phyloP scores from a whole-genome alignment of 306 rosid genomes.

The Glycine latifolia region DNA sequence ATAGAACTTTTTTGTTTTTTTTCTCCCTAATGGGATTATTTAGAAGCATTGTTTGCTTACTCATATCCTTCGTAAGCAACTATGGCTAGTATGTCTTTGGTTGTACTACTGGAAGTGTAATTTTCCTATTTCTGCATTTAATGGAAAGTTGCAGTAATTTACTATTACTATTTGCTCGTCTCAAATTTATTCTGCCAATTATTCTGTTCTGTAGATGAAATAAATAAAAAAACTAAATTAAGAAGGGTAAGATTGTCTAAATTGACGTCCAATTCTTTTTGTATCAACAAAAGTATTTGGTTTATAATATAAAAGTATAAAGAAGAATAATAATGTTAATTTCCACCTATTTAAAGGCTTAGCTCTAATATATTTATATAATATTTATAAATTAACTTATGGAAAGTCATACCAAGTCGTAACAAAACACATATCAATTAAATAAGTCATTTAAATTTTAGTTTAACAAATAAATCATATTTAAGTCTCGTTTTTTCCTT shows the following conservation, averaged over 20 bases:
- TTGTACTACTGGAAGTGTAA: constrained; percentile 54
- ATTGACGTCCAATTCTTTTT: background rate
- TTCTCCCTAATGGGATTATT: constrained; percentile 8
- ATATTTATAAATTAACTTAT: too few species aligned
- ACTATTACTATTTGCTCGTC: background rate
- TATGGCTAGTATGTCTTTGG: constrained; percentile 37
- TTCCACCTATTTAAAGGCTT: background rate
- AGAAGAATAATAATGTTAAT: background rate
- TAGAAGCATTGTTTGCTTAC: constrained; percentile 50
- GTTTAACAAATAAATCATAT: too few species aligned
- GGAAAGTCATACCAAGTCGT: too few species aligned
- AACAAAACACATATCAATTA: too few species aligned
- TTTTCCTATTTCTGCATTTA: constrained; percentile 52
- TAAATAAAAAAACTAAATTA: background rate
- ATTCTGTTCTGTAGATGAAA: background rate
- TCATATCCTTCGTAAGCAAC: constrained; percentile 48
- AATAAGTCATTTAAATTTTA: too few species aligned
- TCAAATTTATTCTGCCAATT: background rate
- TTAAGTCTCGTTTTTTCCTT: too few species aligned
- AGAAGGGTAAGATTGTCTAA: background rate
- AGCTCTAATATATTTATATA: too few species aligned
- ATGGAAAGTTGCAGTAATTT: constrained; percentile 53
- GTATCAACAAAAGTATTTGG: background rate
- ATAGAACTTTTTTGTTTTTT: background rate
- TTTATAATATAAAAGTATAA: background rate